These are phyloP conservation scores for Hibiscus mutabilis DNA, from an alignment of 345 rosid genomes.

Conservation along the genomic window DNA sequence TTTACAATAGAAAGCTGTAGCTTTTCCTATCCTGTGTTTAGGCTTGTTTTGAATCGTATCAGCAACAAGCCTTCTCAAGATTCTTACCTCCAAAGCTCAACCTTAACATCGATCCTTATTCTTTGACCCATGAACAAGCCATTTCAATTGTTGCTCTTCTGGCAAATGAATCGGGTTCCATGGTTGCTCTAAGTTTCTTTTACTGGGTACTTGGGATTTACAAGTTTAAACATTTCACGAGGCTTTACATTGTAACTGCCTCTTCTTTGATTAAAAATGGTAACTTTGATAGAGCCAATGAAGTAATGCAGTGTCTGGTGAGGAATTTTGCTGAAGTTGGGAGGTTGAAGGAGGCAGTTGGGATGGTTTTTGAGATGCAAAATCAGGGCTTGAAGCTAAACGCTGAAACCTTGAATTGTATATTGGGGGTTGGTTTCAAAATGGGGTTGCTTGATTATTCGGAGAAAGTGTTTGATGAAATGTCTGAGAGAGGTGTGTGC, in stretches of 20 bases:
- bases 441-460: conserved; percentile 52
- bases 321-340: conserved; percentile 67
- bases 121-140: conserved; percentile 68
- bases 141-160: conserved; percentile 67
- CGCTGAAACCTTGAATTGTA: conserved; percentile 38
- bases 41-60: conserved; percentile 31
- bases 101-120: conserved; percentile 32
- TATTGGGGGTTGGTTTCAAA: conserved; percentile 20
- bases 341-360: conserved; percentile 56
- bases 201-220: conserved; percentile 49
- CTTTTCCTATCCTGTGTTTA: background rate
- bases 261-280: conserved; percentile 50
- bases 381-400: conserved; percentile 10
- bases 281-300: conserved; percentile 59
- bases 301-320: conserved; percentile 63
- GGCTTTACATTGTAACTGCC: conserved; percentile 61
- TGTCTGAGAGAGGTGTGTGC: conserved; percentile 54
- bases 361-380: conserved; percentile 68
- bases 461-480: conserved; percentile 67
- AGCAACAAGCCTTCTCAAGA: conserved; percentile 26
- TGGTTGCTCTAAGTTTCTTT: conserved; percentile 79
- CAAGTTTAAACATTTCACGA: conserved; percentile 72
- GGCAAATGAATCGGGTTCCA: conserved; percentile 66
- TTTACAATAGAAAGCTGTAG: background rate
- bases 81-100: conserved; percentile 34